A percentile compares a stretch with the other conserved stretches of the same genome.
phyloP scores from a whole-genome alignment of 2,329 filamentous ascomycete species.

The Aschersonia sp. region DNA sequence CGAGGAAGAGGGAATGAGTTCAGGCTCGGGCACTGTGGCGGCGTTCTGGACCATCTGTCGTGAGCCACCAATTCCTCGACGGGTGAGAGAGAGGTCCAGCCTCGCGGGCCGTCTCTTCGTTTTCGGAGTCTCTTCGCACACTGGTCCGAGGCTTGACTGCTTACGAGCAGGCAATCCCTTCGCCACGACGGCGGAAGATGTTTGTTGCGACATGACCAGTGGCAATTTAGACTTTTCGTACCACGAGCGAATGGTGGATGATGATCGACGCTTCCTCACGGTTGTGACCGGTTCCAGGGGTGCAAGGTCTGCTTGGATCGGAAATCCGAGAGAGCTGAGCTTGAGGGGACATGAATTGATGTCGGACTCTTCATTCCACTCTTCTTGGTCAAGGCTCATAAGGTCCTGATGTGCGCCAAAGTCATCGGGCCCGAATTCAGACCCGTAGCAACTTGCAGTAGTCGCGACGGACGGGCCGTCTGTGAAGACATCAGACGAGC shows the following conservation, averaged over 20 bases:
- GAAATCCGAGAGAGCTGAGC: conserved; percentile 4
- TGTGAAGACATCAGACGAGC: conserved; percentile 28
- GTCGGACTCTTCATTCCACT: conserved; percentile 33
- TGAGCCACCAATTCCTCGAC: not conserved
- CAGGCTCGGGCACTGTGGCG: not conserved
- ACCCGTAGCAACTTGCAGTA: conserved; percentile 14
- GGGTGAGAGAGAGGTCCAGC: conserved; percentile 30
- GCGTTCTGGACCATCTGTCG: not conserved
- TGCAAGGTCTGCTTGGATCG: conserved; percentile 8
- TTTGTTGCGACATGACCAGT: conserved; percentile 43
- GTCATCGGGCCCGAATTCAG: conserved; percentile 1
- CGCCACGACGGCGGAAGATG: conserved; percentile 42
- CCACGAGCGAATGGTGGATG: conserved; percentile 40
- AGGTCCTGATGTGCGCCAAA: conserved; percentile 10
- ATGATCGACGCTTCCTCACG: conserved; percentile 33
- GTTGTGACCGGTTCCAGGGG: conserved; percentile 26
- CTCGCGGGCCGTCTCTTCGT: conserved; percentile 29
- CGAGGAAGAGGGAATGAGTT: conserved; percentile 20
- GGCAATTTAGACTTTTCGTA: conserved; percentile 43
- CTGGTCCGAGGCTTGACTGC: conserved; percentile 26
- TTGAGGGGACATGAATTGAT: conserved; percentile 22
- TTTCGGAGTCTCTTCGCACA: conserved; percentile 18
- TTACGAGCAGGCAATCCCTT: conserved; percentile 37
- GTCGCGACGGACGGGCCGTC: conserved; percentile 28
- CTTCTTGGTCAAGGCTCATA: conserved; percentile 6